Percentiles rank a stretch among this genome's conserved stretches.
Conservation (phyloP, 352 stramenopile species). For the Phytopythium ostracodes region DNA sequence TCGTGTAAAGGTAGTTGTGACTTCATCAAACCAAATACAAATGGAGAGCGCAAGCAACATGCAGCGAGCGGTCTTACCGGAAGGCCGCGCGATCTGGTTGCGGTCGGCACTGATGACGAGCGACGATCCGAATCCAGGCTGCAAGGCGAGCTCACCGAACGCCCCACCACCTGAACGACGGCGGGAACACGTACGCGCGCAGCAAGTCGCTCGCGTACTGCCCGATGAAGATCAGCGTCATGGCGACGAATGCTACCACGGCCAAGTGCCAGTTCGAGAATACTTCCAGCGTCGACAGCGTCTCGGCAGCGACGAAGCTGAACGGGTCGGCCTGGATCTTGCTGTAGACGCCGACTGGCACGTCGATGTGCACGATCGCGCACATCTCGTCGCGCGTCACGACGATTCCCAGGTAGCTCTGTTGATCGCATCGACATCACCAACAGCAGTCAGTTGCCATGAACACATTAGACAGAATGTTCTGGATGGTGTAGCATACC, state of each 20-base stretch:
- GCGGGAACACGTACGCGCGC: constrained; percentile 51
- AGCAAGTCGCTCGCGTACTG: constrained; percentile 75
- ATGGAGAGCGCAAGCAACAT: not conserved
- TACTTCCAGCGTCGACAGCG: constrained; percentile 75
- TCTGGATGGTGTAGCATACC: constrained; percentile 16
- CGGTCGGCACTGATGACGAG: not conserved
- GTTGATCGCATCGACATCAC: constrained; percentile 1
- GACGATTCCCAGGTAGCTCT: constrained; percentile 54
- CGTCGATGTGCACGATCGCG: constrained; percentile 50
- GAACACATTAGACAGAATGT: no score
- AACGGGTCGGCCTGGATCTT: constrained; percentile 85
- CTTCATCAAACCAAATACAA: not conserved
- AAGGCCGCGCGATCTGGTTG: not conserved
- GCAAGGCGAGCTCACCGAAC: constrained; percentile 10
- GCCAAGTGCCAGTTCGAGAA: constrained; percentile 80
- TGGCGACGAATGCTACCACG: constrained; percentile 68
- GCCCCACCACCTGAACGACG: constrained; percentile 53
- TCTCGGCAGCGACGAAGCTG: constrained; percentile 85
- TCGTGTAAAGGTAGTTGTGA: not conserved
- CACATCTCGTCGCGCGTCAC: constrained; percentile 53
- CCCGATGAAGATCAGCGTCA: constrained; percentile 84
- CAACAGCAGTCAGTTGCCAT: not conserved
- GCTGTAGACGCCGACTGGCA: constrained; percentile 65
- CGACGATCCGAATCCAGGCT: not conserved
- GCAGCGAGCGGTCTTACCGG: not conserved